Conservation (phyloP, 495 filamentous ascomycete species). For the Aspergillus homomorphus region DNA sequence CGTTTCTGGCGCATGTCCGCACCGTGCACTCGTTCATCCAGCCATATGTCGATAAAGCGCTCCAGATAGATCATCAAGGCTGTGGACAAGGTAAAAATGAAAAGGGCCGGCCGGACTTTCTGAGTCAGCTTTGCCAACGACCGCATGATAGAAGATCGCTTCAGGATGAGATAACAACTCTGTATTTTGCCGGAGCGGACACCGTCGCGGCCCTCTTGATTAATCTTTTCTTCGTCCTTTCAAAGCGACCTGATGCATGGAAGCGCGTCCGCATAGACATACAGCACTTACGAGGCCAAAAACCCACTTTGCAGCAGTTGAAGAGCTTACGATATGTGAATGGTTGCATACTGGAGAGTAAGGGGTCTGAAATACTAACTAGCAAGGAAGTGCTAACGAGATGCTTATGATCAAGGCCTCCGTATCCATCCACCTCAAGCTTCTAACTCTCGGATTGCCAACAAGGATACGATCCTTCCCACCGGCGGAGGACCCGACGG, state of each 20-base stretch:
- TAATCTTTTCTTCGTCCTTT: conserved; percentile 1
- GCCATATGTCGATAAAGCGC: not conserved
- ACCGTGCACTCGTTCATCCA: not conserved
- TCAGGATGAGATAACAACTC: not conserved
- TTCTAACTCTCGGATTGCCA: not conserved
- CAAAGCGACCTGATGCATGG: not conserved
- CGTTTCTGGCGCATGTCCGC: not conserved
- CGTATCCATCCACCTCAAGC: conserved; percentile 2
- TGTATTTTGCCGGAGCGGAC: not conserved
- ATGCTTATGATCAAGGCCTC: not conserved
- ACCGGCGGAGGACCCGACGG: not conserved
- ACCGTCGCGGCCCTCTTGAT: not conserved
- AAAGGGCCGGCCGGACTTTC: not conserved
- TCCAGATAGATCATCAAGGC: not conserved
- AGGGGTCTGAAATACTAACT: not conserved
- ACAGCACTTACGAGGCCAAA: not conserved
- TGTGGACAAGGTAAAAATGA: not conserved
- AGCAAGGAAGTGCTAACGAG: not conserved
- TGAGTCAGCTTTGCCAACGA: not conserved
- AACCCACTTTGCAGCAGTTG: not conserved
- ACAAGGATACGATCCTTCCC: not conserved
- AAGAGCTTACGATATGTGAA: not conserved
- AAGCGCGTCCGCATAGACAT: not conserved
- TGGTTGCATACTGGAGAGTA: not conserved
- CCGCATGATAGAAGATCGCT: not conserved